Evolutionary conservation across 192 early-diverging fungal species (phyloP).

Genomic region (Thamnidium elegans): DNA sequence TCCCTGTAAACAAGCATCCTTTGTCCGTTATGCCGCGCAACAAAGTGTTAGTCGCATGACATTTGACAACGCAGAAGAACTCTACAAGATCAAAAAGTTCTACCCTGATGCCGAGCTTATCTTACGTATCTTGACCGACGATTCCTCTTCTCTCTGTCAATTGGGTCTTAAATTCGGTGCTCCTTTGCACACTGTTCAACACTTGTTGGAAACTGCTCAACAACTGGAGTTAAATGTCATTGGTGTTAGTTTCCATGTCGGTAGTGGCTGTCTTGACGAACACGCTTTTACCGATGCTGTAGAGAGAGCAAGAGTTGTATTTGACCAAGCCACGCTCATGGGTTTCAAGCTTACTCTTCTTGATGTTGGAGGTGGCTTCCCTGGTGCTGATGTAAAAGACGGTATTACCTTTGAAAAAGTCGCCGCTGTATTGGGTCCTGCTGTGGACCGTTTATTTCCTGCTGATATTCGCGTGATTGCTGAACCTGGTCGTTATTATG

Average conservation of each 20-base stretch:
- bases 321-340: constrained; percentile 77
- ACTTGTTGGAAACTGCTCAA: constrained; percentile 72
- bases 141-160: constrained; percentile 87
- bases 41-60: constrained; percentile 91
- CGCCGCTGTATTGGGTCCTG: constrained; percentile 70
- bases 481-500: constrained; percentile 97
- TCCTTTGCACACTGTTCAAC: constrained; percentile 59
- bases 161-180: constrained; percentile 98
- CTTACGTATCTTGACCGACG: constrained; percentile 94
- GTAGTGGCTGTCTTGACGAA: constrained; percentile 90
- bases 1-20: constrained; percentile 98
- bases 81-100: constrained; percentile 83
- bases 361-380: constrained; percentile 96
- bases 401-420: constrained; percentile 86
- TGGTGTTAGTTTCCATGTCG: constrained; percentile 96
- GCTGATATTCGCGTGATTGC: constrained; percentile 89
- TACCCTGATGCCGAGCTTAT: constrained; percentile 84
- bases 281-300: constrained; percentile 90
- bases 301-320: constrained; percentile 75
- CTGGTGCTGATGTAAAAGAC: constrained; percentile 67
- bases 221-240: constrained; percentile 83
- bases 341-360: constrained; percentile 77
- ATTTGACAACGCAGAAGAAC: constrained; percentile 98
- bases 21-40: constrained; percentile 80
- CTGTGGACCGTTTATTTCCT: constrained; percentile 80